Conservation (phyloP, 805 yeast genomes). For the Starmerella khaoyaiensis region DNA sequence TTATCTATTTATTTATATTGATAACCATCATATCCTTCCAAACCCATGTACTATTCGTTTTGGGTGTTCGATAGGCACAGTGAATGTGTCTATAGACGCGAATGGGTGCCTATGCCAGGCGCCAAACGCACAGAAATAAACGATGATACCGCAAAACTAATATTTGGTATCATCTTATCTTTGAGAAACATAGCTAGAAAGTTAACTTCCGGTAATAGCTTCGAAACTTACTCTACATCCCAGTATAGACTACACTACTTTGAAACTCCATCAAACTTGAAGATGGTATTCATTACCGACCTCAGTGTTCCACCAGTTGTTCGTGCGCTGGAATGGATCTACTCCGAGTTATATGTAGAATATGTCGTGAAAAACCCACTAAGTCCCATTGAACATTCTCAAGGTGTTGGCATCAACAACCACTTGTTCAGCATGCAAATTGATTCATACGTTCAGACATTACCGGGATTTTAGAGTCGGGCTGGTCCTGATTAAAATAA, state of each 20-base stretch:
- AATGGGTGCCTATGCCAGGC: conserved; percentile 39
- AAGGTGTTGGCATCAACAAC: conserved; percentile 37
- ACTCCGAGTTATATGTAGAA: conserved; percentile 45
- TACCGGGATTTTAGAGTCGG: conserved; percentile 24
- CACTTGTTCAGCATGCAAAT: conserved; percentile 43
- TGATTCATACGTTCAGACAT: conserved; percentile 36
- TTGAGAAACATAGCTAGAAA: conserved; percentile 61
- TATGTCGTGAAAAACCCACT: conserved; percentile 45
- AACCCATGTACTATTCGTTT: conserved; percentile 49
- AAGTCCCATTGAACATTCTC: conserved; percentile 18
- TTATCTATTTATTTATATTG: too few species aligned
- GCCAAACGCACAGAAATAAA: conserved; percentile 3
- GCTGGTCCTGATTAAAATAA: neutral
- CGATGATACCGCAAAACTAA: conserved; percentile 61
- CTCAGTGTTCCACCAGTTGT: conserved; percentile 43
- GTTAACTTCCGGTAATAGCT: conserved; percentile 30
- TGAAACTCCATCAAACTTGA: conserved; percentile 68
- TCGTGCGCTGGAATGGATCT: conserved; percentile 43
- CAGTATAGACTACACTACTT: conserved; percentile 65
- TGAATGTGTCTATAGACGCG: conserved; percentile 70
- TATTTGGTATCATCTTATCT: conserved; percentile 77
- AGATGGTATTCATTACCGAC: conserved; percentile 65
- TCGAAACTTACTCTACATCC: conserved; percentile 38
- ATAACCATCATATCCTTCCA: neutral
- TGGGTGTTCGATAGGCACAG: conserved; percentile 91